These are phyloP conservation scores for Pholiota conissans DNA, from an alignment of 768 basidiomycete genomes.

Conservation along the genomic window DNA sequence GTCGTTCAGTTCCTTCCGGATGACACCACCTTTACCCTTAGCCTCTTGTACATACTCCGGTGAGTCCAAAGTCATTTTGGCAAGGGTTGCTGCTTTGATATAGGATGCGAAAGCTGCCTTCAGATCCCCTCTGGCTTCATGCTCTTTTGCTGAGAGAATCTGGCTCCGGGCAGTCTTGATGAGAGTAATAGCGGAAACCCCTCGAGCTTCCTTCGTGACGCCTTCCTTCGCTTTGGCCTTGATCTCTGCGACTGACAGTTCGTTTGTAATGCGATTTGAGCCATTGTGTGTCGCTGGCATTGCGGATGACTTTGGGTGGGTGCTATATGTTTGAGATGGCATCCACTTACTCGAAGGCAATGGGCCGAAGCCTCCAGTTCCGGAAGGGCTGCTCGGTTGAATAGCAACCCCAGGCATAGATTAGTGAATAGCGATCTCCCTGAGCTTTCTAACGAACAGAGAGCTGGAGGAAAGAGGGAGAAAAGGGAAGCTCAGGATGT, in stretches of 20 bases:
- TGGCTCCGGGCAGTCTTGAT: conserved; percentile 64
- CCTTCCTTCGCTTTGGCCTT: conserved; percentile 44
- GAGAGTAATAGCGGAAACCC: conserved; percentile 59
- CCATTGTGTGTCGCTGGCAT: conserved; percentile 24
- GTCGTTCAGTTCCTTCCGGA: conserved; percentile 63
- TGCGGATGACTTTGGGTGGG: conserved; percentile 20
- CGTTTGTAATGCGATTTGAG: conserved; percentile 25
- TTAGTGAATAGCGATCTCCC: conserved; percentile 1
- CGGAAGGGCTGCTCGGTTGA: conserved; percentile 20
- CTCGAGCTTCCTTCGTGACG: conserved; percentile 52
- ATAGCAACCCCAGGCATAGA: conserved; percentile 31
- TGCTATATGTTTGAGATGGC: conserved; percentile 15
- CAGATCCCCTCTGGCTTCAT: conserved; percentile 60
- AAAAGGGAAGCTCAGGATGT: conserved; percentile 6
- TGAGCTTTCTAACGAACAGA: conserved; percentile 2
- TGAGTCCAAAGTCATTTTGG: conserved; percentile 59
- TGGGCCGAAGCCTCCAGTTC: conserved; percentile 24
- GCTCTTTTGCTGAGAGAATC: conserved; percentile 47
- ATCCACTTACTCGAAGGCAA: conserved; percentile 30
- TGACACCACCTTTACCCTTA: conserved; percentile 46
- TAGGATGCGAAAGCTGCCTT: conserved; percentile 59
- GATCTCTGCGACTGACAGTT: conserved; percentile 41
- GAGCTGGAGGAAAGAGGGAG: background rate
- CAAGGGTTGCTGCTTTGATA: conserved; percentile 60
- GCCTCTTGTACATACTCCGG: conserved; percentile 55